Evolutionary conservation across 805 yeast genomes (phyloP).

Genomic region (Candida broadrunensis): DNA sequence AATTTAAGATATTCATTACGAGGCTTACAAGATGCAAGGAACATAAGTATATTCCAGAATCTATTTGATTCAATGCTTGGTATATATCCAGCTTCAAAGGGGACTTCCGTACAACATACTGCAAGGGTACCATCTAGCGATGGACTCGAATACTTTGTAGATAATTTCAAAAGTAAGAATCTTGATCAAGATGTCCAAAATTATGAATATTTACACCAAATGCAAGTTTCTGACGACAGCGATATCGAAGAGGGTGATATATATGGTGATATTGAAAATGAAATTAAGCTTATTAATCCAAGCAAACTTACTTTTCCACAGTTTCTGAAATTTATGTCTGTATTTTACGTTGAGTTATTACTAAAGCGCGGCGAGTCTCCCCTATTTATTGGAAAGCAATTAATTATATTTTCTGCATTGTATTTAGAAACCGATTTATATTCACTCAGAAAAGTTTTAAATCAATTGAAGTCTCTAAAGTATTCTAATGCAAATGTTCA

Average conservation of each 20-base stretch:
- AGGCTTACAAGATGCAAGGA: conserved; percentile 15
- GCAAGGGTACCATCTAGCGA: neutral
- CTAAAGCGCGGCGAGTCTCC: conserved; percentile 28
- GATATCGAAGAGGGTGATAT: conserved; percentile 10
- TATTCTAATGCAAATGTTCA: conserved; percentile 13
- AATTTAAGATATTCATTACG: conserved; percentile 9
- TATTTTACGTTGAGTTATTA: conserved; percentile 13
- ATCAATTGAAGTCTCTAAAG: conserved; percentile 14
- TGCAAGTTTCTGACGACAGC: conserved; percentile 28
- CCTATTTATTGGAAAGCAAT: conserved; percentile 18
- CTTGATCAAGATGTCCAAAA: conserved; percentile 5
- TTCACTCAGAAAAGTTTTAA: conserved; percentile 13
- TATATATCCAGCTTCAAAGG: neutral
- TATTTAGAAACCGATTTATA: conserved; percentile 9
- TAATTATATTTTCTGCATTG: conserved; percentile 18
- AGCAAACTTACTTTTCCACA: conserved; percentile 6
- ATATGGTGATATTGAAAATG: conserved; percentile 4
- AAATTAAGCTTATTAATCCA: conserved; percentile 1
- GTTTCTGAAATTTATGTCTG: conserved; percentile 12
- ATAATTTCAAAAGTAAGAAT: conserved; percentile 10
- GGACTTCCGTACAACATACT: neutral
- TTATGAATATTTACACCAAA: conserved; percentile 17
- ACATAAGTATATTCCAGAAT: conserved; percentile 12
- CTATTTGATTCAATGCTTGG: conserved; percentile 12
- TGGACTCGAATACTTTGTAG: conserved; percentile 11